Evolutionary conservation across 2,329 filamentous ascomycete species (phyloP).

Genomic region (Ophiostoma angusticollis): DNA sequence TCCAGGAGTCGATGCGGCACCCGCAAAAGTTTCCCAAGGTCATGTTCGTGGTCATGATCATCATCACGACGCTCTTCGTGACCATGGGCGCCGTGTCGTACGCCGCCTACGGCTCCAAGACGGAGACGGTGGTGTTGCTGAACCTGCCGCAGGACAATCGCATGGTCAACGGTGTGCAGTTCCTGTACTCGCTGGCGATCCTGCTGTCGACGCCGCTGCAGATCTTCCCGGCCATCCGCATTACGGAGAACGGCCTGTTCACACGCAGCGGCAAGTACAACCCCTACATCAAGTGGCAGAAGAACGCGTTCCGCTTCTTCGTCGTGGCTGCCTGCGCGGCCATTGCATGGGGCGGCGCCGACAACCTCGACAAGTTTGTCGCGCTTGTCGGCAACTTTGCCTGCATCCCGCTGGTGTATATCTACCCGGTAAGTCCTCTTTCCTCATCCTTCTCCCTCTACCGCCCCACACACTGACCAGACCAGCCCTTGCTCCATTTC

Average conservation of each 20-base stretch:
- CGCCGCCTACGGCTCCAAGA: slow-evolving; percentile 87
- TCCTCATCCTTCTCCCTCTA: background rate
- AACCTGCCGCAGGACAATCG: slow-evolving; percentile 94
- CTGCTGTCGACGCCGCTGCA: slow-evolving; percentile 88
- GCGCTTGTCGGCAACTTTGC: slow-evolving; percentile 93
- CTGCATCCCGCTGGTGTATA: slow-evolving; percentile 91
- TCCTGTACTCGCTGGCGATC: slow-evolving; percentile 97
- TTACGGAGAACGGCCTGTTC: slow-evolving; percentile 88
- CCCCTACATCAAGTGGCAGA: slow-evolving; percentile 98
- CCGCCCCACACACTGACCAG: slow-evolving; percentile 20
- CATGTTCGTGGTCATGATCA: slow-evolving; percentile 80
- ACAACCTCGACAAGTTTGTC: slow-evolving; percentile 94
- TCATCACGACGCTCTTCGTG: slow-evolving; percentile 83
- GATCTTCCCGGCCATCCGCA: slow-evolving; percentile 94
- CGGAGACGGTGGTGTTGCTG: slow-evolving; percentile 89
- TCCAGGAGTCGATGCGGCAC: slow-evolving; percentile 92
- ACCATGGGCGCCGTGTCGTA: slow-evolving; percentile 90
- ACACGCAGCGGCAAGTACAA: slow-evolving; percentile 95
- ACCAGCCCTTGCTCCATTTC: slow-evolving; percentile 78
- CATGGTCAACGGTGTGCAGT: slow-evolving; percentile 89
- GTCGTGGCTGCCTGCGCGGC: slow-evolving; percentile 75
- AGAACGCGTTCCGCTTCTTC: slow-evolving; percentile 92
- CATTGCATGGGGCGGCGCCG: slow-evolving; percentile 85
- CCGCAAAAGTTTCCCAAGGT: slow-evolving; percentile 85
- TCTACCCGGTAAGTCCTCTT: slow-evolving; percentile 70